Evolutionary conservation across 1,284 basidiomycete genomes (phyloP).

Genomic region (Apiotrichum brassicae): DNA sequence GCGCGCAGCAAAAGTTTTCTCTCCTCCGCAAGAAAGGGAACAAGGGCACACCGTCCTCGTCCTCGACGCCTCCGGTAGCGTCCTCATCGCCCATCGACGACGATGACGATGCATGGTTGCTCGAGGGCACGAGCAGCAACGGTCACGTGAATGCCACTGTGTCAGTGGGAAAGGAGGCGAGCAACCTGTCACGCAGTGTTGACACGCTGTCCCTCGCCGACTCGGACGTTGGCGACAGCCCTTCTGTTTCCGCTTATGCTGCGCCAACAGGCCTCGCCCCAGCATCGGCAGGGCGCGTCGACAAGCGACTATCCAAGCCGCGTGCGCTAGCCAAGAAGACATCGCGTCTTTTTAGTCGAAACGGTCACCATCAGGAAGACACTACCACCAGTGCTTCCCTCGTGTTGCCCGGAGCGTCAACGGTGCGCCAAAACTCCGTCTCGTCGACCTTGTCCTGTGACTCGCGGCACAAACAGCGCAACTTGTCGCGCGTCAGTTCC

Average conservation of each 20-base stretch:
- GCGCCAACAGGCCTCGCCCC: background rate
- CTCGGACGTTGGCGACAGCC: background rate
- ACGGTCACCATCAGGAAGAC: slow-evolving; percentile 5
- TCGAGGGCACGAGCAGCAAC: slow-evolving; percentile 24
- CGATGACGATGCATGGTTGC: slow-evolving; percentile 39
- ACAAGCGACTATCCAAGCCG: slow-evolving; percentile 24
- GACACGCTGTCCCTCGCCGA: slow-evolving; percentile 13
- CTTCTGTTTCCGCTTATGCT: background rate
- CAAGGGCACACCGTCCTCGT: background rate
- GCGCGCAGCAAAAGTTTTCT: slow-evolving; percentile 8
- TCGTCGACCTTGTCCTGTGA: slow-evolving; percentile 31
- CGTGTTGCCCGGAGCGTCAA: slow-evolving; percentile 12
- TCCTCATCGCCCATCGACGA: background rate
- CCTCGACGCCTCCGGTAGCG: background rate
- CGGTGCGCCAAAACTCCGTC: slow-evolving; percentile 31
- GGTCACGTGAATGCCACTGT: slow-evolving; percentile 15
- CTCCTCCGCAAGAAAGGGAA: slow-evolving; percentile 7
- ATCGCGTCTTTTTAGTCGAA: slow-evolving; percentile 34
- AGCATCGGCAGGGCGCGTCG: background rate
- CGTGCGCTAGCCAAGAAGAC: slow-evolving; percentile 41
- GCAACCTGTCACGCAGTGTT: slow-evolving; percentile 8
- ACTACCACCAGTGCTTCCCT: background rate
- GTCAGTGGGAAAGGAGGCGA: slow-evolving; percentile 15
- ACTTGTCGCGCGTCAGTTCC: slow-evolving; percentile 15
- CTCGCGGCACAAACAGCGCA: slow-evolving; percentile 11